These are phyloP conservation scores for Raffaelea deltoideospora DNA, from an alignment of 2,329 filamentous ascomycete genomes.

Conservation along the genomic window DNA sequence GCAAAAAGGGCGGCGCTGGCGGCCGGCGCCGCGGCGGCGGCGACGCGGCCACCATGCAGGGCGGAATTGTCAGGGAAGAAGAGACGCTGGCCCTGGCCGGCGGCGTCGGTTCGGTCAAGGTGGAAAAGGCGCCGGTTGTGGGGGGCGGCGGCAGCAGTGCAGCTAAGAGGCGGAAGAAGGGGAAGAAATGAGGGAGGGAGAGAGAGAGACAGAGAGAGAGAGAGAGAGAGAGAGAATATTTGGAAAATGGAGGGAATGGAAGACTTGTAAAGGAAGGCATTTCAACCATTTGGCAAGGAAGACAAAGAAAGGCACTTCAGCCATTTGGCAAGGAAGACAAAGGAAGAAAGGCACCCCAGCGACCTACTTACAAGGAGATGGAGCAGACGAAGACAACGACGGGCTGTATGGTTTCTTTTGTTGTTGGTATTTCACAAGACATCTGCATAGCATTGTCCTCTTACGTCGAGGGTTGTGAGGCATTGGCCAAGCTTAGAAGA, in stretches of 20 bases:
- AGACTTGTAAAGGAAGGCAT: too few species aligned
- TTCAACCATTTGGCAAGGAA: too few species aligned
- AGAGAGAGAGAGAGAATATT: not conserved
- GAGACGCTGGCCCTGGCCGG: constrained; percentile 49
- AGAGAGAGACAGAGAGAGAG: not conserved
- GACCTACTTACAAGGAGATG: too few species aligned
- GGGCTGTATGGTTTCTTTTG: too few species aligned
- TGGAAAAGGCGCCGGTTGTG: constrained; percentile 35
- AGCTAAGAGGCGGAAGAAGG: constrained; percentile 24
- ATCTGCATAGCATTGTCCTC: too few species aligned
- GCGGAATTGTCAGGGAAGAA: constrained; percentile 64
- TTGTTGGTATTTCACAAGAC: too few species aligned
- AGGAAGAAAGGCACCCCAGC: not conserved
- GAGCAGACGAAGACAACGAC: too few species aligned
- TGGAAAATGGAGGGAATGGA: not conserved
- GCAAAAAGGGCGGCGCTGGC: constrained; percentile 64
- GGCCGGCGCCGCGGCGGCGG: constrained; percentile 25
- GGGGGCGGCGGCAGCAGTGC: constrained; percentile 10
- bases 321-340: not conserved
- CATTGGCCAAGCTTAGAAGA: too few species aligned
- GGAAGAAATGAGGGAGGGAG: constrained; percentile 19
- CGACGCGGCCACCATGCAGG: constrained; percentile 68
- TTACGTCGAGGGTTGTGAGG: too few species aligned
- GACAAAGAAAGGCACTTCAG: too few species aligned
- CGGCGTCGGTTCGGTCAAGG: constrained; percentile 46